Evolutionary conservation across 306 rosid species (phyloP).

Genomic region (Pyrus bretschneideri): DNA sequence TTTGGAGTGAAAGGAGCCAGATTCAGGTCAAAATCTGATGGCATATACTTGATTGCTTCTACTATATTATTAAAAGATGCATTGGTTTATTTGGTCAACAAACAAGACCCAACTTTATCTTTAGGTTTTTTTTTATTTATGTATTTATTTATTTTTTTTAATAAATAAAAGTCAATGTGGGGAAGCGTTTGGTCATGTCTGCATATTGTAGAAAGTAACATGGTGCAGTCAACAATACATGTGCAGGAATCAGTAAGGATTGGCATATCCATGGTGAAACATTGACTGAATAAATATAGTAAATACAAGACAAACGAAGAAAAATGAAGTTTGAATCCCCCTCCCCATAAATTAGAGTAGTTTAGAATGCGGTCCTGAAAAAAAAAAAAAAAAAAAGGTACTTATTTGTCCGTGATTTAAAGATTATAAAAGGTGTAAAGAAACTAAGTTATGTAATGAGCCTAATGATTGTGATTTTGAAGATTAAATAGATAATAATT

Average conservation of each 20-base stretch:
- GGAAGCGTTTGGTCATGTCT: slow-evolving; percentile 44
- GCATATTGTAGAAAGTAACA: slow-evolving; percentile 55
- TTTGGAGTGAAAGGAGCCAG: slow-evolving; percentile 32
- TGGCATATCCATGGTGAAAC: slow-evolving; percentile 10
- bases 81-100: slow-evolving; percentile 47
- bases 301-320: background rate
- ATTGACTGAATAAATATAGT: background rate
- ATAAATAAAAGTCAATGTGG: slow-evolving; percentile 32
- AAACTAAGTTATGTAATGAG: too few relatives aligned
- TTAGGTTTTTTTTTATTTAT: background rate
- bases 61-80: slow-evolving; percentile 7
- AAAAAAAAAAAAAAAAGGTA: too few relatives aligned
- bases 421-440: background rate
- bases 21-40: slow-evolving; percentile 16
- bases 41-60: slow-evolving; percentile 8
- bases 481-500: background rate
- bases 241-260: slow-evolving; percentile 39
- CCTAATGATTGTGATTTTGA: background rate
- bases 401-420: background rate
- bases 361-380: too few relatives aligned
- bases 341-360: too few relatives aligned
- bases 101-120: slow-evolving; percentile 24
- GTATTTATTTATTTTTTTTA: too few relatives aligned
- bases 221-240: slow-evolving; percentile 68
- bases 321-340: too few relatives aligned